phyloP scores from a whole-genome alignment of 169 alveolate species.

The Toxoplasma gondii region DNA sequence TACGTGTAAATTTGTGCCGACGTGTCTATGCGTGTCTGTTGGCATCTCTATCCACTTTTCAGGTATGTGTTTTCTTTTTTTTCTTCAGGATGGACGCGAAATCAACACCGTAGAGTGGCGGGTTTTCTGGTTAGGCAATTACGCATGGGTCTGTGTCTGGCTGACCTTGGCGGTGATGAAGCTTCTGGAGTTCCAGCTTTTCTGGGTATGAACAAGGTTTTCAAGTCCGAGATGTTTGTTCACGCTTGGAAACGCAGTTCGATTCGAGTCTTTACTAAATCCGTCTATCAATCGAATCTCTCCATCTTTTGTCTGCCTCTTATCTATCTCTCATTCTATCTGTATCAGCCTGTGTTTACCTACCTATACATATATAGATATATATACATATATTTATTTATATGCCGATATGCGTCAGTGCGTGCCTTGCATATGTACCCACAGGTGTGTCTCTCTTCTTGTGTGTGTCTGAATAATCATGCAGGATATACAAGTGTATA shows the following conservation, averaged over 20 bases:
- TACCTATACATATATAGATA: background rate
- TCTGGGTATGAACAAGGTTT: background rate
- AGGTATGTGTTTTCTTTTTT: background rate
- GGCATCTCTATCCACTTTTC: no score
- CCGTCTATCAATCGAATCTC: no score
- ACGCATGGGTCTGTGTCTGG: constrained; percentile 19
- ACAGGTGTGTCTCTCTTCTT: no score
- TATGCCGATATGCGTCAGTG: background rate
- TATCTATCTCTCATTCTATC: no score
- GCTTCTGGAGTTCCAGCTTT: background rate
- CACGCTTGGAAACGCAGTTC: no score
- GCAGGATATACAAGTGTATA: no score
- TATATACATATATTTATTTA: background rate
- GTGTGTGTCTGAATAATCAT: no score
- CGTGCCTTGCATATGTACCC: background rate
- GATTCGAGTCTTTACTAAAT: no score
- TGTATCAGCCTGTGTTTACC: no score
- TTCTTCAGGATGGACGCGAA: constrained; percentile 37
- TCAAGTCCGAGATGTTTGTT: background rate
- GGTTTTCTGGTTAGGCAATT: constrained; percentile 20
- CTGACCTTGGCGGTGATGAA: background rate
- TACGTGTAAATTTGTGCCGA: no score
- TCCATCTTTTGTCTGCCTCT: no score
- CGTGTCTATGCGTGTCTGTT: no score
- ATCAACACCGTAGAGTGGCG: constrained; percentile 27